Evolutionary conservation across 352 stramenopile genomes (phyloP).

Genomic region (Phytopythium montanum): DNA sequence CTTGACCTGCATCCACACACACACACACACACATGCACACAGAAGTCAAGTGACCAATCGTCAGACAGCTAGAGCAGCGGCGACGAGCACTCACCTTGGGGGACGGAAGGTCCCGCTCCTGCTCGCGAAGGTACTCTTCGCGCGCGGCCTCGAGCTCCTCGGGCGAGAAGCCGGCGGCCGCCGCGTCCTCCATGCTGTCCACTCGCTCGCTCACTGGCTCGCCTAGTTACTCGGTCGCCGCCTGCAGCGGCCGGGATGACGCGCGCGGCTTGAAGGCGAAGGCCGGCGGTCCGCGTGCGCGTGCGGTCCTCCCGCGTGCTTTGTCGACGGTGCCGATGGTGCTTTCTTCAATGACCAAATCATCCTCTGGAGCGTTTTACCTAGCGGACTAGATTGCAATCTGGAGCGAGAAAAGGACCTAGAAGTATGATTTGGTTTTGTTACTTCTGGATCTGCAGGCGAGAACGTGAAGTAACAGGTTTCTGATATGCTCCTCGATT

Average conservation of each 20-base stretch:
- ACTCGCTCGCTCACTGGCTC: not conserved
- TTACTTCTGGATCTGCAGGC: too few species aligned
- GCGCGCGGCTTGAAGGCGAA: not conserved
- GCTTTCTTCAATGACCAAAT: not conserved
- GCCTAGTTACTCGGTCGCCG: too few species aligned
- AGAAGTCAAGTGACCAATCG: not conserved
- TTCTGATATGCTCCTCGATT: not conserved
- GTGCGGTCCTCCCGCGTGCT: not conserved
- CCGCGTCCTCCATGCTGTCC: slow-evolving; percentile 18
- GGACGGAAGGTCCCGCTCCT: slow-evolving; percentile 70
- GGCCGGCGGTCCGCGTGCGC: too few species aligned
- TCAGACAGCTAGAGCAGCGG: too few species aligned
- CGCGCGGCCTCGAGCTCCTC: slow-evolving; percentile 68
- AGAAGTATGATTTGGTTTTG: too few species aligned
- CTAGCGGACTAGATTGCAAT: too few species aligned
- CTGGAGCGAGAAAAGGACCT: too few species aligned
- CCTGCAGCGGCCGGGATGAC: not conserved
- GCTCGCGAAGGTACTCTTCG: slow-evolving; percentile 72
- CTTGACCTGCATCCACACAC: slow-evolving; percentile 45
- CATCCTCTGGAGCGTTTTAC: too few species aligned
- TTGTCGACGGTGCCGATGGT: not conserved
- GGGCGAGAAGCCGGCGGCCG: slow-evolving; percentile 65
- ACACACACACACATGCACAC: not conserved
- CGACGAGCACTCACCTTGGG: slow-evolving; percentile 33
- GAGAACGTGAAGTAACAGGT: too few species aligned